phyloP scores from a whole-genome alignment of 768 basidiomycete genomes.

The Boletus sp. region DNA sequence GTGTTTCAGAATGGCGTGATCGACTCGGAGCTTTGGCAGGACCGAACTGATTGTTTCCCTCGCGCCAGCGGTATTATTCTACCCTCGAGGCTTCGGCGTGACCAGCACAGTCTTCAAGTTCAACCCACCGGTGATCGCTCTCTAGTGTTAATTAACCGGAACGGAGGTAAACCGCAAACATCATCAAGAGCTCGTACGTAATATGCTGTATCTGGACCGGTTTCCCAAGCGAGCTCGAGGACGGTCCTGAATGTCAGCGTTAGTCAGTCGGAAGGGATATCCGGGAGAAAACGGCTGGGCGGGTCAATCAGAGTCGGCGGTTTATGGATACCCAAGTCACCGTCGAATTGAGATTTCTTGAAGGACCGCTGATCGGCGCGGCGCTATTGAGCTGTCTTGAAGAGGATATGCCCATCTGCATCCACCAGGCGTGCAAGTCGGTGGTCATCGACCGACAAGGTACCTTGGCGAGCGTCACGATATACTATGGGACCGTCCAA shows the following conservation, averaged over 20 bases:
- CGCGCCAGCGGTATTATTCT: neutral
- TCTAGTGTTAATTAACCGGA: neutral
- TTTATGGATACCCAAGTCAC: too few relatives aligned
- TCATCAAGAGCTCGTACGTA: neutral
- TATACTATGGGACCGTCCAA: too few relatives aligned
- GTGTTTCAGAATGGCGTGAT: neutral
- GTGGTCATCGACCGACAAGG: too few relatives aligned
- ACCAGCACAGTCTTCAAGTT: neutral
- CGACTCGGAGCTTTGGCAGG: constrained; percentile 1
- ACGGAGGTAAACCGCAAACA: constrained; percentile 5
- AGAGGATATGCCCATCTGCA: too few relatives aligned
- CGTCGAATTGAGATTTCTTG: too few relatives aligned
- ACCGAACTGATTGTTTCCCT: neutral
- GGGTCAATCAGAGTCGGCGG: too few relatives aligned
- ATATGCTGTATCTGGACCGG: neutral
- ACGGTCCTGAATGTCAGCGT: neutral
- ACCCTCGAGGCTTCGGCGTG: constrained; percentile 5
- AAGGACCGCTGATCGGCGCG: too few relatives aligned
- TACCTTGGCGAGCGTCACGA: too few relatives aligned
- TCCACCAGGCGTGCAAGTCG: too few relatives aligned
- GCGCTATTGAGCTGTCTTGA: too few relatives aligned
- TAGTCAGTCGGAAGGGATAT: neutral
- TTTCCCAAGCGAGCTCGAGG: neutral
- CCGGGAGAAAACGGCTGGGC: neutral
- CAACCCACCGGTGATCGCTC: neutral